phyloP scores from a whole-genome alignment of 2,329 filamentous ascomycete genomes.

The Phialemoniopsis sp. region DNA sequence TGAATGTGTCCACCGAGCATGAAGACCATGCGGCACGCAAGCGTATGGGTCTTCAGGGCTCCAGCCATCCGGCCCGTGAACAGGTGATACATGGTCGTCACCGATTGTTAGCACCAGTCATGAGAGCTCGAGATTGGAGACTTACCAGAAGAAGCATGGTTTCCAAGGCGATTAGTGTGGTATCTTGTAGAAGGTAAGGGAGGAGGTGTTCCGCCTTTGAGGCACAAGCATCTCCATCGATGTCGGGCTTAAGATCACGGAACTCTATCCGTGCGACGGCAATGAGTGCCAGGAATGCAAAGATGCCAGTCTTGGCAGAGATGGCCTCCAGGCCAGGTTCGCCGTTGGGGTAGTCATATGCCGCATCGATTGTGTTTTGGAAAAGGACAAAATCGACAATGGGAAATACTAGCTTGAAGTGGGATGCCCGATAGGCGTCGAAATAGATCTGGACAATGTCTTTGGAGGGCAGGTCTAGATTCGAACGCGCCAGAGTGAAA shows the following conservation, averaged over 20 bases:
- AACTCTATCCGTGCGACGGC: conserved; percentile 14
- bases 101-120: background rate
- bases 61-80: conserved; percentile 41
- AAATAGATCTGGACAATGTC: conserved; percentile 18
- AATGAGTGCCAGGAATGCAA: conserved; percentile 40
- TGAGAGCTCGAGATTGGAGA: background rate
- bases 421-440: conserved; percentile 16
- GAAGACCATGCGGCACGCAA: conserved; percentile 43
- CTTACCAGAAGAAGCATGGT: conserved; percentile 43
- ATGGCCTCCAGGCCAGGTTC: conserved; percentile 17
- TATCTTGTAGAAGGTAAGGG: conserved; percentile 34
- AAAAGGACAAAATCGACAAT: conserved; percentile 43
- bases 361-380: conserved; percentile 33
- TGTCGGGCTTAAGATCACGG: conserved; percentile 2
- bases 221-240: conserved; percentile 36
- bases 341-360: conserved; percentile 28
- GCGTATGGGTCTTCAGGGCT: conserved; percentile 35
- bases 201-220: conserved; percentile 35
- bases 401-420: conserved; percentile 42
- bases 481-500: too few relatives aligned
- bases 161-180: conserved; percentile 37
- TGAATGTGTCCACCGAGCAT: conserved; percentile 40
- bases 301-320: conserved; percentile 39
- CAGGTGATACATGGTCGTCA: conserved; percentile 35
- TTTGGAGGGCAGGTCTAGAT: conserved; percentile 27